phyloP scores from a whole-genome alignment of 2,329 filamentous ascomycete species.

The Penicillium sp. region DNA sequence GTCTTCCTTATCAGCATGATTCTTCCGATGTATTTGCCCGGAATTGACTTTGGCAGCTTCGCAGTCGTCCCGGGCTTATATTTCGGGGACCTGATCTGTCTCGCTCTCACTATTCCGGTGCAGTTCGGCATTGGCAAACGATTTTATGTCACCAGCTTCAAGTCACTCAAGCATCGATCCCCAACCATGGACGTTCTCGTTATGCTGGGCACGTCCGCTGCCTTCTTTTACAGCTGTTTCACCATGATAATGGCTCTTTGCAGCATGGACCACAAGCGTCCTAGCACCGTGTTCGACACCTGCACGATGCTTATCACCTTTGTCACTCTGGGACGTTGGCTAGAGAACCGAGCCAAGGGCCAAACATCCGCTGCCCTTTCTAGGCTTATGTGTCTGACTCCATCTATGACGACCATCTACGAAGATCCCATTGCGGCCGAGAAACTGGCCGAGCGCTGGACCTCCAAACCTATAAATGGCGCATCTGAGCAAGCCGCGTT shows the following conservation, averaged over 20 bases:
- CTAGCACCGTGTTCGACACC: conserved; percentile 91
- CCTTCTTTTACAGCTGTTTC: conserved; percentile 91
- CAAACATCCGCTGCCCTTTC: conserved; percentile 94
- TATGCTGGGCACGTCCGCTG: conserved; percentile 86
- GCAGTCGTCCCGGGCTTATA: conserved; percentile 70
- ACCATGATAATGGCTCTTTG: conserved; percentile 81
- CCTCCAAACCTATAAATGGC: conserved; percentile 10
- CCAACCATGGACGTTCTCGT: conserved; percentile 98
- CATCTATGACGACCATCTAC: conserved; percentile 96
- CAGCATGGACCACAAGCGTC: conserved; percentile 71
- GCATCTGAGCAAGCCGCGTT: conserved; percentile 6
- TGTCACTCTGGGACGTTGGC: conserved; percentile 81
- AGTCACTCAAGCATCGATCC: conserved; percentile 82
- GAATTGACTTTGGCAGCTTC: conserved; percentile 72
- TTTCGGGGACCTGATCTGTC: conserved; percentile 81
- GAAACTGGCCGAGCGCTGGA: conserved; percentile 80
- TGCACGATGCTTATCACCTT: conserved; percentile 98
- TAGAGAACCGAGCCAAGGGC: conserved; percentile 93
- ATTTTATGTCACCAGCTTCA: conserved; percentile 91
- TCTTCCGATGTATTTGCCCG: conserved; percentile 77
- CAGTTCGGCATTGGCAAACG: conserved; percentile 95
- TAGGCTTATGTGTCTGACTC: conserved; percentile 88
- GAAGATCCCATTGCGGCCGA: conserved; percentile 89
- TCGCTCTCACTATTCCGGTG: conserved; percentile 82
- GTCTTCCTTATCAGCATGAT: conserved; percentile 94